Base-by-base conservation (phyloP, 139 green algal species). In the Microglena sp. region DNA sequence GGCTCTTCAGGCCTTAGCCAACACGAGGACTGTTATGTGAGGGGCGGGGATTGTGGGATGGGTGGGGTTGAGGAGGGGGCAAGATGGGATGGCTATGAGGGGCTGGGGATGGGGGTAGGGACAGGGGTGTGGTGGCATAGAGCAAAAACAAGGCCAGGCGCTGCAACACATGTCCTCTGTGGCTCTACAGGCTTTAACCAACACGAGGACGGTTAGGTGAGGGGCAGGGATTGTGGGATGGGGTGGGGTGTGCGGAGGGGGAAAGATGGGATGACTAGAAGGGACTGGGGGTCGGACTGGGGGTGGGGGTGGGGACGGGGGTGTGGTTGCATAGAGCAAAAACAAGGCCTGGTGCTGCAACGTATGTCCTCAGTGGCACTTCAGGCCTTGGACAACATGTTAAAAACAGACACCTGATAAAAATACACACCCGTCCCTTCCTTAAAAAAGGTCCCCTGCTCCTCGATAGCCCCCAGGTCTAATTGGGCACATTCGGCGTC, bases 11-110 rank as follows among this genome's bases (percentile, higher is more conserved):
- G 76, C 79, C 7, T 71, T 89, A 26, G 67, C 80, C 44, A 82
- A 87, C 70, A 87, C 88, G 66, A 60, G 82, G 18, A 90, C 80
- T 0, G 87, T 92, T 50, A 24, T 50, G 40, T 50, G 11, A 50
- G 40, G 18, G 40, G 15, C 40, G 40, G 40, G 11, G 40, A 24
- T 18, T 50, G 40, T 11, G 40, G 40, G 18, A 11, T 18, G 40
- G 40, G 40, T 11, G 40, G 11, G 40, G 40, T 50, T n/a, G n/a
- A n/a, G n/a, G n/a, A n/a, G n/a, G n/a, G n/a, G n/a, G n/a, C n/a
- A n/a, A n/a, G n/a, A n/a, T n/a, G n/a, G n/a, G n/a, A n/a, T n/a
- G n/a, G n/a, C n/a, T n/a, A n/a, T n/a, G n/a, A n/a, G n/a, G n/a
- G n/a, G n/a, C n/a, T n/a, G n/a, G n/a, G n/a, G n/a, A n/a, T n/a